Conservation (phyloP, 78 protist genomes). For the Dictyostelium capitatum region DNA sequence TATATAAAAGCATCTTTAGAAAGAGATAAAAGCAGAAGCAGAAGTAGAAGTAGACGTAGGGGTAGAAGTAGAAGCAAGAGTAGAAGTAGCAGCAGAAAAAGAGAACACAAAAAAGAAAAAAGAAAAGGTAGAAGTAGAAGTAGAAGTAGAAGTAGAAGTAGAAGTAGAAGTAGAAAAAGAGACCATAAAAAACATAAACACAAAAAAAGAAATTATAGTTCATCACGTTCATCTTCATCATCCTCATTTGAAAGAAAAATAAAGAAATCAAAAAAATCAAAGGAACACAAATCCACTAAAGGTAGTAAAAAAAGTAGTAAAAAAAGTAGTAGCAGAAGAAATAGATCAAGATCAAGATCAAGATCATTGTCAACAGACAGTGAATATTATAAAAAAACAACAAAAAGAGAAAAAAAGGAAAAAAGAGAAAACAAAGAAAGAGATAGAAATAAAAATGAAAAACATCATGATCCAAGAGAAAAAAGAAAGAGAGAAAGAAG, state of each 20-base stretch:
- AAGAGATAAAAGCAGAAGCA: not conserved
- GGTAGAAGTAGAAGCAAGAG: not conserved
- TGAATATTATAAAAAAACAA: not conserved
- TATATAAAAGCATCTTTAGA: not conserved
- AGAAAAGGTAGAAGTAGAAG: not conserved
- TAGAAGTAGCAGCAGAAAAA: conserved; percentile 23
- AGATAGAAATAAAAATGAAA: not conserved
- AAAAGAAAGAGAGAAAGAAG: not conserved
- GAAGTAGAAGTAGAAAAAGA: not conserved
- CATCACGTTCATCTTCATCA: not conserved
- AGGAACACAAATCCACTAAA: not conserved
- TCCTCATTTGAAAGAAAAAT: not conserved
- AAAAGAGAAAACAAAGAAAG: not conserved
- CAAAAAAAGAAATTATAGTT: not conserved
- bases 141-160: not conserved
- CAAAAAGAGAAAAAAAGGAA: not conserved
- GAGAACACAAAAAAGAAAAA: conserved; percentile 10
- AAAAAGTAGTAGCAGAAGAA: not conserved
- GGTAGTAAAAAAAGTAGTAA: not conserved
- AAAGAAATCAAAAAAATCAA: not conserved
- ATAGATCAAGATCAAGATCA: not conserved
- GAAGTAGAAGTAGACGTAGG: not conserved
- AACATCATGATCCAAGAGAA: too few relatives aligned
- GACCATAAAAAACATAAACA: too few relatives aligned
- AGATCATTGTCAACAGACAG: not conserved